Percentiles rank a stretch among this genome's conserved stretches.
Evolutionary conservation across 441 rosid genomes (phyloP).

Genomic region (Erodium trifolium): DNA sequence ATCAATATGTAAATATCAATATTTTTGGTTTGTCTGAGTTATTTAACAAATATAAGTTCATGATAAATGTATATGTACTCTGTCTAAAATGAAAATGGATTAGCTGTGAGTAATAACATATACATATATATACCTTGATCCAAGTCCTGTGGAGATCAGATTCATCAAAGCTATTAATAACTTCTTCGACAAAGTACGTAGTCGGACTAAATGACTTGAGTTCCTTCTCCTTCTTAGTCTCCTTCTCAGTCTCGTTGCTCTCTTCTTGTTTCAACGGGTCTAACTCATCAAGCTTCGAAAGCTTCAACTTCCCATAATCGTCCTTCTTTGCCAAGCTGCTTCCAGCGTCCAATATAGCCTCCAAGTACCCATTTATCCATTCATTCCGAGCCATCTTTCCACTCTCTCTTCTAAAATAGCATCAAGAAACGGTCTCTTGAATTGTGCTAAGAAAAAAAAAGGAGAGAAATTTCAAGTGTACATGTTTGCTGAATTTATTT

Average conservation of each 20-base stretch:
- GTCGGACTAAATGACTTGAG: slow-evolving; percentile 51
- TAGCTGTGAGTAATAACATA: not conserved
- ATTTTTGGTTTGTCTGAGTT: not conserved
- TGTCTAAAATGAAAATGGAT: not conserved
- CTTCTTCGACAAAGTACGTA: slow-evolving; percentile 64
- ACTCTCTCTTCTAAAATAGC: not conserved
- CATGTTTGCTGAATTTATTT: not conserved
- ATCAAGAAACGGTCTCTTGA: not conserved
- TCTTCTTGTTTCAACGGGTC: not conserved
- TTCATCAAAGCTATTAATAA: slow-evolving; percentile 55
- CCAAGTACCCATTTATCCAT: slow-evolving; percentile 87
- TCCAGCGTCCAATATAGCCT: slow-evolving; percentile 84
- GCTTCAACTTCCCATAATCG: slow-evolving; percentile 42
- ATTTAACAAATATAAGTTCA: not conserved
- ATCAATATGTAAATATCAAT: not conserved
- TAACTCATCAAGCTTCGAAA: slow-evolving; percentile 34
- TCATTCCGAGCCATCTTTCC: slow-evolving; percentile 72
- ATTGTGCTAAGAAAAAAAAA: not conserved
- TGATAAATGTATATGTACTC: not conserved
- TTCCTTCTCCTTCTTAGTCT: slow-evolving; percentile 28
- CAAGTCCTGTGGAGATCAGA: slow-evolving; percentile 59
- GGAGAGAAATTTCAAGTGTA: not conserved
- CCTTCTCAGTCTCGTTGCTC: not conserved
- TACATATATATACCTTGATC: slow-evolving; percentile 42
- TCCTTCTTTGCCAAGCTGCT: slow-evolving; percentile 35